A percentile compares a stretch with the other conserved stretches of the same genome.
These are phyloP conservation scores for Strobilomyces confusus DNA, from an alignment of 768 basidiomycete species.

Conservation along the genomic window DNA sequence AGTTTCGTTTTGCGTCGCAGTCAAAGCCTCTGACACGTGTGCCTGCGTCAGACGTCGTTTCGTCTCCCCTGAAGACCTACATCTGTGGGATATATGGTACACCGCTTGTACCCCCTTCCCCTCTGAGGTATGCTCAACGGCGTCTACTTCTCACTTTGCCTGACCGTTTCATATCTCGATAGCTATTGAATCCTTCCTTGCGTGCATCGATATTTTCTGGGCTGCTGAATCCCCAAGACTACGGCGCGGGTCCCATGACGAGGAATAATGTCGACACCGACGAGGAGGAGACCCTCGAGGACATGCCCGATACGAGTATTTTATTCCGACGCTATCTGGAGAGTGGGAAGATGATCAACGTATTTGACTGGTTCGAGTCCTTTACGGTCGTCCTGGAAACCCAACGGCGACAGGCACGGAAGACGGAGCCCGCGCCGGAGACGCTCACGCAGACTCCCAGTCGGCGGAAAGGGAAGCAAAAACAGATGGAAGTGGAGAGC, in stretches of 20 bases:
- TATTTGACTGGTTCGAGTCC: conserved; percentile 85
- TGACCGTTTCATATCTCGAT: background rate
- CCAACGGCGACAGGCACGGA: conserved; percentile 34
- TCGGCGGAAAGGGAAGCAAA: conserved; percentile 25
- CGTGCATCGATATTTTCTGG: conserved; percentile 60
- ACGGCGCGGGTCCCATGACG: conserved; percentile 16
- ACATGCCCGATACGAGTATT: conserved; percentile 71
- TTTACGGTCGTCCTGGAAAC: conserved; percentile 65
- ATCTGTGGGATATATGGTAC: conserved; percentile 73
- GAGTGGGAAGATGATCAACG: conserved; percentile 78
- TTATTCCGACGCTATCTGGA: conserved; percentile 74
- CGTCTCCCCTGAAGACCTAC: conserved; percentile 44
- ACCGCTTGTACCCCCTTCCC: conserved; percentile 63
- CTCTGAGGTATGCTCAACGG: conserved; percentile 47
- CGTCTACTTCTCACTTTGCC: background rate
- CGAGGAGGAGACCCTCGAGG: conserved; percentile 38
- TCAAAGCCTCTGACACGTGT: background rate
- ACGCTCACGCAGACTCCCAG: conserved; percentile 13
- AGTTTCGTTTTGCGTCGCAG: background rate
- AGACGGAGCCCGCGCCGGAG: background rate
- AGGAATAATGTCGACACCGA: conserved; percentile 14
- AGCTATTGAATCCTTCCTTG: conserved; percentile 70
- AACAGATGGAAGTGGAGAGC: conserved; percentile 21
- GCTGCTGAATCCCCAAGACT: conserved; percentile 56
- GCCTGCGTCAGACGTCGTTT: conserved; percentile 37